phyloP scores from a whole-genome alignment of 495 filamentous ascomycete genomes.

The Penicillium maclennaniae region DNA sequence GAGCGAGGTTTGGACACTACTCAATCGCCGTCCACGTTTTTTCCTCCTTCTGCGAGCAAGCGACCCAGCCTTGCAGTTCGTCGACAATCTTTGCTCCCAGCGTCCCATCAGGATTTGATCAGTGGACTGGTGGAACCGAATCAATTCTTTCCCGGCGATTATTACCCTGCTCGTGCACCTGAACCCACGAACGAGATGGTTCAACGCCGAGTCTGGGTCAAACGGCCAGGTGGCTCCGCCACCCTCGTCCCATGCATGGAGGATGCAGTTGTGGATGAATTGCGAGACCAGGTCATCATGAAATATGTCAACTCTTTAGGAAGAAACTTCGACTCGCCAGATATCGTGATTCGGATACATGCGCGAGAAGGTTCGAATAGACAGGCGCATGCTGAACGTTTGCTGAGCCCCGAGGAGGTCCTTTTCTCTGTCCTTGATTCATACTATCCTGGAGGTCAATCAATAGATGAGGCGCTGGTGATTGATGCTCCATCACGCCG shows the following conservation, averaged over 20 bases:
- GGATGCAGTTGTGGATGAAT: conserved; percentile 91
- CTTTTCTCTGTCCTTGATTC: conserved; percentile 73
- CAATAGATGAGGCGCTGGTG: conserved; percentile 82
- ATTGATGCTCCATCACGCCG: conserved; percentile 81
- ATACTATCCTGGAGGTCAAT: conserved; percentile 86
- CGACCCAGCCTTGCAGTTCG: conserved; percentile 44
- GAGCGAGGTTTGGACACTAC: conserved; percentile 22
- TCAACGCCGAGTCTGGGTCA: conserved; percentile 90
- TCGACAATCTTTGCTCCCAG: conserved; percentile 49
- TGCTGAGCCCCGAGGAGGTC: conserved; percentile 82
- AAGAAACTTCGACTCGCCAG: conserved; percentile 81
- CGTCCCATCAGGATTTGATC: conserved; percentile 44
- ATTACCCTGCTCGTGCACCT: conserved; percentile 16
- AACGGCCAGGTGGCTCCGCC: conserved; percentile 74
- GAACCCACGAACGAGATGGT: conserved; percentile 35
- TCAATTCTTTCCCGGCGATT: conserved; percentile 25
- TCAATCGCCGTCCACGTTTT: conserved; percentile 13
- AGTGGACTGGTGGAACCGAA: conserved; percentile 35
- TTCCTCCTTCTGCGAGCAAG: conserved; percentile 23
- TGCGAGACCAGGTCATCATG: conserved; percentile 83
- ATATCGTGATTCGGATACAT: conserved; percentile 66
- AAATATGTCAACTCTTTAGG: conserved; percentile 95
- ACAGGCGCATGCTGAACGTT: conserved; percentile 55
- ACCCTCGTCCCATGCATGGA: conserved; percentile 81
- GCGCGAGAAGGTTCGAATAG: conserved; percentile 46